Conservation (phyloP, 177 flowering plant genomes). For the Vitis hybrid region DNA sequence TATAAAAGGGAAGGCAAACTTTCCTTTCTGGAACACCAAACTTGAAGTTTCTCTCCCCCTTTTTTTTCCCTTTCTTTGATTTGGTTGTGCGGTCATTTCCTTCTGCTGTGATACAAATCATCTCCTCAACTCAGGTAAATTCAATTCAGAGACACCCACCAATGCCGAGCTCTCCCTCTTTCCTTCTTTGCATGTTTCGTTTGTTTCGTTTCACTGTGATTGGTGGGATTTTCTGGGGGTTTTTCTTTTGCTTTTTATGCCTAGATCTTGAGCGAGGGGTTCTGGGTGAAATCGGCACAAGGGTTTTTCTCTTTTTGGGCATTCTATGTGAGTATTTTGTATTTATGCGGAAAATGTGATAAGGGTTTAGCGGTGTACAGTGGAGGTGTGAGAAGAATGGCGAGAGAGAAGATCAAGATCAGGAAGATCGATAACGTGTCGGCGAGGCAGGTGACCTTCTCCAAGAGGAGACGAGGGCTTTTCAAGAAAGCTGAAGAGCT, state of each 20-base stretch:
- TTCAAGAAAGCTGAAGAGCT: slow-evolving; percentile 42
- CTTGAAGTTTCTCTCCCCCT: background rate
- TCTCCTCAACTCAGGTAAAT: too few relatives aligned
- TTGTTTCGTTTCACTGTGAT: background rate
- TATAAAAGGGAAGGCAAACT: slow-evolving; percentile 19
- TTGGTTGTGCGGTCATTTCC: background rate
- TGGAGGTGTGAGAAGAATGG: slow-evolving; percentile 5
- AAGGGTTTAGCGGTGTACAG: background rate
- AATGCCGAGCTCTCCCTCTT: too few relatives aligned
- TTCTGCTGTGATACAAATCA: background rate
- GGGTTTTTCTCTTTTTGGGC: slow-evolving; percentile 10
- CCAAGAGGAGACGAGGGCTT: slow-evolving; percentile 37
- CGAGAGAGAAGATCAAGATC: slow-evolving; percentile 39
- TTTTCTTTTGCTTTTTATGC: slow-evolving; percentile 4
- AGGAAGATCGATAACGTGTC: slow-evolving; percentile 41
- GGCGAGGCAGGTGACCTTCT: slow-evolving; percentile 42
- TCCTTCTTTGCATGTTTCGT: too few relatives aligned
- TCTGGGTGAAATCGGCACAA: background rate
- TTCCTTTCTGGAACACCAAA: slow-evolving; percentile 25
- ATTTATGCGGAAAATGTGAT: background rate
- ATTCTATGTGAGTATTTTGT: background rate
- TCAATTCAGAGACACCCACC: too few relatives aligned
- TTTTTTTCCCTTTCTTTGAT: background rate
- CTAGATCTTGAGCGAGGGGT: slow-evolving; percentile 11
- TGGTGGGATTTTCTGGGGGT: slow-evolving; percentile 7